These are phyloP conservation scores for Picea sitchensis DNA, from an alignment of 75 land plant genomes.

Conservation along the genomic window DNA sequence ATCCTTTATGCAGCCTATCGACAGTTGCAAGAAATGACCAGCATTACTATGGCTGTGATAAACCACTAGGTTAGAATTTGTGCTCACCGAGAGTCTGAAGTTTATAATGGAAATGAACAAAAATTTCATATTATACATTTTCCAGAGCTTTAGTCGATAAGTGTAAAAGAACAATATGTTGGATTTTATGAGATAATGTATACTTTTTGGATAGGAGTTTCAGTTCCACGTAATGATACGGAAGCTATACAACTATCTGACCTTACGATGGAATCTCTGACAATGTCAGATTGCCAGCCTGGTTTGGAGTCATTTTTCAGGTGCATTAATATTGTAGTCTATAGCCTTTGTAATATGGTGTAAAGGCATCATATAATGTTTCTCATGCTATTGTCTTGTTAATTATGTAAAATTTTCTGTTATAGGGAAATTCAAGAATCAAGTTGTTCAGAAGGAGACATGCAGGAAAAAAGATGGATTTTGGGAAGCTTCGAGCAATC, in stretches of 20 bases:
- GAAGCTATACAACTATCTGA: not conserved
- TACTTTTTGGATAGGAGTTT: not conserved
- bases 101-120: not conserved
- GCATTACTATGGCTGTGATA: not conserved
- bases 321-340: not conserved
- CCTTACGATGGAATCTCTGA: not conserved
- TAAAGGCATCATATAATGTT: not conserved
- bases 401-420: not conserved
- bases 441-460: not conserved
- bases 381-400: not conserved
- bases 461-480: not conserved
- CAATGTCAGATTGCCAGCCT: not conserved
- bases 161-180: not conserved
- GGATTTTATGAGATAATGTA: not conserved
- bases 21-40: not conserved
- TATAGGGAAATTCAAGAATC: slow-evolving; percentile 3
- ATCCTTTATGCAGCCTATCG: slow-evolving; percentile 16
- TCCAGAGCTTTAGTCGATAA: not conserved
- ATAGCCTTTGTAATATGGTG: not conserved
- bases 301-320: slow-evolving; percentile 6
- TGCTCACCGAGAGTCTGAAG: not conserved
- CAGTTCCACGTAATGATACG: not conserved
- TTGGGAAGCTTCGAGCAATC: not conserved
- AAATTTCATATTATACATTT: not conserved
- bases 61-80: not conserved